Evolutionary conservation across 768 basidiomycete species (phyloP).

Genomic region (Naganishia friedmannii): DNA sequence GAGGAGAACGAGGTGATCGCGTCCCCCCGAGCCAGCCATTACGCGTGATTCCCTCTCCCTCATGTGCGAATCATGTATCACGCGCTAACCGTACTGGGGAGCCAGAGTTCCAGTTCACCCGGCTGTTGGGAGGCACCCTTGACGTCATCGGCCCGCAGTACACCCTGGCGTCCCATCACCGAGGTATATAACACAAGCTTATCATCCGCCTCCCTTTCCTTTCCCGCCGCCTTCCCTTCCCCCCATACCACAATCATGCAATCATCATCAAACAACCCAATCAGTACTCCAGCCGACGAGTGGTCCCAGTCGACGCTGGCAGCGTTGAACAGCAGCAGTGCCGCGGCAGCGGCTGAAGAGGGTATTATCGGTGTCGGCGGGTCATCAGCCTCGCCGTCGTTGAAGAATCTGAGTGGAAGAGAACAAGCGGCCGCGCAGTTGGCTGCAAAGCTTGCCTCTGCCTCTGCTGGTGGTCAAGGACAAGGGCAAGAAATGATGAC

Average conservation of each 20-base stretch:
- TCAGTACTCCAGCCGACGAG: conserved; percentile 15
- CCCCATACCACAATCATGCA: neutral
- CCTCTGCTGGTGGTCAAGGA: neutral
- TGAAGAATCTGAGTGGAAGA: conserved; percentile 39
- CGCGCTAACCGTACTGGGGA: too few species aligned
- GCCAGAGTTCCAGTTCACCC: too few species aligned
- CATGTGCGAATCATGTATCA: conserved; percentile 1
- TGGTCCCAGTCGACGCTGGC: conserved; percentile 17
- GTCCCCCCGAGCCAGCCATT: neutral
- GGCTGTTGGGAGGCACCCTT: too few species aligned
- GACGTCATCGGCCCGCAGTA: too few species aligned
- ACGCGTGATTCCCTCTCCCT: conserved; percentile 15
- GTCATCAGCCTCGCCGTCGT: neutral
- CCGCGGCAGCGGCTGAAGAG: conserved; percentile 1
- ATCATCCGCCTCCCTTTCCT: too few species aligned
- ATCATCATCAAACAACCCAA: neutral
- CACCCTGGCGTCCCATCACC: too few species aligned
- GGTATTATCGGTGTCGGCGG: too few species aligned
- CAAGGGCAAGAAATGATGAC: neutral
- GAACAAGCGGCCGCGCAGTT: conserved; percentile 49
- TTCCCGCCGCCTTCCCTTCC: neutral
- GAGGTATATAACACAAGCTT: neutral
- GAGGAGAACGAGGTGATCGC: neutral
- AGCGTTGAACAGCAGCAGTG: conserved; percentile 23
- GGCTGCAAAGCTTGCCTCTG: conserved; percentile 18